phyloP scores from a whole-genome alignment of 805 yeast genomes.

The Monosporozyma aerobia region DNA sequence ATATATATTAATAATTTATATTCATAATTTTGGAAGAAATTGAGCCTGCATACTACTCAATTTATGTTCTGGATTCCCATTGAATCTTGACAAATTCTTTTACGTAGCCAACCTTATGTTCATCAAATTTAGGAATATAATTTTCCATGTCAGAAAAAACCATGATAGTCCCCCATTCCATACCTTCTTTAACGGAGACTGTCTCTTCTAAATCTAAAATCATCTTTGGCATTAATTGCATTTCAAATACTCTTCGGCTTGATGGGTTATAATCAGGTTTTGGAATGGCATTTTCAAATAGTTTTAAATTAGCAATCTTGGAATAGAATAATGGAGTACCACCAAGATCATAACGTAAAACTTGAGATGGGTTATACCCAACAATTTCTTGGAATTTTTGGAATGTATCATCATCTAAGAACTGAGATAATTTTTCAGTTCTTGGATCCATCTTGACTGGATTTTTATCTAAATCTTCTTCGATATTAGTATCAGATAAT shows the following conservation, averaged over 20 bases:
- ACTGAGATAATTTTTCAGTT: conserved; percentile 40
- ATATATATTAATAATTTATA: neutral
- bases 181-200: conserved; percentile 52
- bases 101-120: conserved; percentile 63
- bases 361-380: conserved; percentile 78
- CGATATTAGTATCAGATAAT: conserved; percentile 29
- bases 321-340: conserved; percentile 73
- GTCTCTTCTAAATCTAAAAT: conserved; percentile 69
- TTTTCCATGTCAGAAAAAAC: conserved; percentile 72
- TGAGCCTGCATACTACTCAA: neutral
- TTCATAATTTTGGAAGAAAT: neutral
- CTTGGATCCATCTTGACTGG: conserved; percentile 32
- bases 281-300: conserved; percentile 38
- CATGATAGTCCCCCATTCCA: conserved; percentile 96
- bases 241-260: conserved; percentile 57
- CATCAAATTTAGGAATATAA: conserved; percentile 47
- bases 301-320: conserved; percentile 29
- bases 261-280: conserved; percentile 53
- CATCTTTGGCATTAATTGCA: conserved; percentile 91
- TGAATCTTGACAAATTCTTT: conserved; percentile 80
- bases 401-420: conserved; percentile 68
- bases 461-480: conserved; percentile 22
- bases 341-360: conserved; percentile 72
- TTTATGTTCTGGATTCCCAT: conserved; percentile 49
- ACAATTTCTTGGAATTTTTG: conserved; percentile 68